Evolutionary conservation across 83 land plant species (phyloP), one percentile per base, ranked within the genome.

Genomic region (Thuja plicata): DNA sequence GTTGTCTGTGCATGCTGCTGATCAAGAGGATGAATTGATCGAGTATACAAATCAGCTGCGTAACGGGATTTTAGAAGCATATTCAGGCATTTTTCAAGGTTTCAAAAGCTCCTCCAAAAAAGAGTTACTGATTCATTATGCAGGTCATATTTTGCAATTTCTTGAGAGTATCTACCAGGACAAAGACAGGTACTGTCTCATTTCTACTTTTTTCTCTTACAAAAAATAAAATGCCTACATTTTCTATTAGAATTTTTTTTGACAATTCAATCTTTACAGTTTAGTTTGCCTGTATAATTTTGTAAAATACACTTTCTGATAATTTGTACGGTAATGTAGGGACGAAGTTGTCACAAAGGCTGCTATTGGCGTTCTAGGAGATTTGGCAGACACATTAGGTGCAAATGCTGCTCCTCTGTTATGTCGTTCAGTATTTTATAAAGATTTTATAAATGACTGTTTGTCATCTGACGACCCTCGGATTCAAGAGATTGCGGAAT

Each of bases 291-390:
- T 81, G 84, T n/a, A 5, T 24, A 81, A 40, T 66, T 66, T 66
- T 66, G n/a, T 66, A 66, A 66, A 66, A 66, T 13, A 27, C 32
- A 10, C 30, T 83, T 48, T 83, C 85, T 83, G 57, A 83, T 46
- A 30, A 83, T 15, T 45, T 45, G 57, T 48, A 32, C n/a, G 52
- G 85, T n/a, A 19, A 30, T 86, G 79, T 88, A 97, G 98, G 96
- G 98, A 97, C 92, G 99, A 97, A 40, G 90, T 89, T 74, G 99
- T 97, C 81, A 94, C 87, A 62, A 97, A 95, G 88, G 94, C 97
- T 88, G 99, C 99, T 9, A 91, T 97, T 88, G 99, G 99, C 3
- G 97, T 97, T 5, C 90, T 97, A 84, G 99, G 99, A 50, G 99
- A 97, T 92, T 86, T 97, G 74, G 99, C 99, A 32, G 99, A 97